Base-by-base conservation (phyloP, 208 protist genomes). In the Trypanosoma melophagium region DNA sequence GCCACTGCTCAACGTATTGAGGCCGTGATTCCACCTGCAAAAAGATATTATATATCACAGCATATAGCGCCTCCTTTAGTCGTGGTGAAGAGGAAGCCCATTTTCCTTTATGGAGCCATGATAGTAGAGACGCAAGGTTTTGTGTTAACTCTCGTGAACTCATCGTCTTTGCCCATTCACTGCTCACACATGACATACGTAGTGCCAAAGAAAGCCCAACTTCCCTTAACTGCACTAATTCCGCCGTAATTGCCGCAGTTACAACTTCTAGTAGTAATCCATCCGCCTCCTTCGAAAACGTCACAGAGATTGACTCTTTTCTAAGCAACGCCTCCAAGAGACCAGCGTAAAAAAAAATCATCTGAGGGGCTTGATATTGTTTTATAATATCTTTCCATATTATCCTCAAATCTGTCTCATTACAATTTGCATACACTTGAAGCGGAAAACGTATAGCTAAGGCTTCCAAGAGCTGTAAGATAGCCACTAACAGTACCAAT, bases 41-140 rank as follows among this genome's bases (percentile, higher is more conserved):
- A 17, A 68, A 53, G 16, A 68, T 7, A 52, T 74, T 74, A 45
- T 74, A 74, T 17, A 74, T 38, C 38, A 68, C 24, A 10, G 69
- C 60, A 61, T 66, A 74, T 1, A 74, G 21, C 2, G 22, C 69
- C 45, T 74, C 69, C 55, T 74, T 54, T 28, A 45, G 2, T 17
- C 69, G 60, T 22, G 61, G 53, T 16, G 60, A 51, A 17, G 38
- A 35, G 2, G 49, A 40, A 51, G 41, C 21, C 8, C 19, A 8
- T 13, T 9, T 16, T 22, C 28, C 38, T 31, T 17, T 54, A 7
- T 51, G 38, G 21, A 14, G 22, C 13, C 16, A 28, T 19, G 19
- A 35, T 47, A 59, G 1, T 1, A 65, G 1, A 19, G 13, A 24
- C 24, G 58, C 56, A 22, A 71, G 58, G 51, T 45, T 16, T 41